Evolutionary conservation across 768 basidiomycete species (phyloP).

Genomic region (Russula abietina): DNA sequence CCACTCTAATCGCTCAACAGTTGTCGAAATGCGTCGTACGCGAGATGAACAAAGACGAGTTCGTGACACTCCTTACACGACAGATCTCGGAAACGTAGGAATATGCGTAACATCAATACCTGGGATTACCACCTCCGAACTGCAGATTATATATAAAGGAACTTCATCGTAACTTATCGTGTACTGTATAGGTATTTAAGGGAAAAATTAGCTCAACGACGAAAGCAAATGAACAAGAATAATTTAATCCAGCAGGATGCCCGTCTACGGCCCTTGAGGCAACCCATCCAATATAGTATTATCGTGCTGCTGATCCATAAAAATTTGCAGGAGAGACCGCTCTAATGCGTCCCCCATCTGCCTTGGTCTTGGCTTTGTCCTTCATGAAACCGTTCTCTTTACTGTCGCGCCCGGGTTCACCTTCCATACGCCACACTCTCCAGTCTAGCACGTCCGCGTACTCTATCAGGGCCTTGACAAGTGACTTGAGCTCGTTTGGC

Average conservation of each 20-base stretch:
- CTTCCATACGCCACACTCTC: constrained; percentile 39
- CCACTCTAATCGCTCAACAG: constrained; percentile 52
- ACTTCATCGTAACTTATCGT: background rate
- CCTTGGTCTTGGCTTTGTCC: constrained; percentile 15
- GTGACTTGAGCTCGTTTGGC: constrained; percentile 35
- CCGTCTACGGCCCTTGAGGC: background rate
- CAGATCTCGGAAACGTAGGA: constrained; percentile 28
- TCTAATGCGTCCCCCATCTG: constrained; percentile 3
- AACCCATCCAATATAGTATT: background rate
- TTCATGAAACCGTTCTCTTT: constrained; percentile 14
- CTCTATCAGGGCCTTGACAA: constrained; percentile 51
- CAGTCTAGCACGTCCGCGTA: constrained; percentile 59
- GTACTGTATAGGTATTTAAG: background rate
- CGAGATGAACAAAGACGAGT: constrained; percentile 40
- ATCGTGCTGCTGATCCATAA: constrained; percentile 2
- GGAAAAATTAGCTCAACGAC: constrained; percentile 4
- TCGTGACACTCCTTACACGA: constrained; percentile 40
- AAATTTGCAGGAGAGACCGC: constrained; percentile 11
- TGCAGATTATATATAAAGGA: constrained; percentile 14
- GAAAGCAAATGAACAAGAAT: constrained; percentile 1
- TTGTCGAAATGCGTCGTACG: constrained; percentile 49
- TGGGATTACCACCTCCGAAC: background rate
- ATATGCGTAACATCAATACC: background rate
- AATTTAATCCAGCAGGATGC: background rate
- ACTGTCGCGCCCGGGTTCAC: constrained; percentile 19